Percentiles rank a stretch among this genome's conserved stretches.
These are phyloP conservation scores for Dactylellina parvicollis DNA, from an alignment of 2,329 filamentous ascomycete species.

Conservation along the genomic window DNA sequence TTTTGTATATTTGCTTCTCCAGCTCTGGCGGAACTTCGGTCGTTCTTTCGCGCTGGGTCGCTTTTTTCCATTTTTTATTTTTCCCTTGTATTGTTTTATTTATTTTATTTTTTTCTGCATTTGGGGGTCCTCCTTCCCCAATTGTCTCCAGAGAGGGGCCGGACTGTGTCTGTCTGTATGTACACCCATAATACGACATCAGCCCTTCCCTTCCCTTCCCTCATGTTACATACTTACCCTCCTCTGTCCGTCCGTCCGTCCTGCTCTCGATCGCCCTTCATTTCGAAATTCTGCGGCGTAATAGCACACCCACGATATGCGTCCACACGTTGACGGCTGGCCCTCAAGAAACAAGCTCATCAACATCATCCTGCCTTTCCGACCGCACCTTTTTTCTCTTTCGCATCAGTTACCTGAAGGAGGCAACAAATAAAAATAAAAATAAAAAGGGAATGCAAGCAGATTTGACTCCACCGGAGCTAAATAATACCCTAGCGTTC, in stretches of 20 bases:
- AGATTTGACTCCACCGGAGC: conserved; percentile 15
- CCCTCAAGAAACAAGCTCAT: conserved; percentile 15
- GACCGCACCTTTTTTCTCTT: background rate
- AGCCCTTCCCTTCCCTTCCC: background rate
- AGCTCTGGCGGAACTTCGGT: conserved; percentile 46
- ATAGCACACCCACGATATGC: background rate
- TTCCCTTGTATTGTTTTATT: no score
- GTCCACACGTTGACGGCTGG: conserved; percentile 32
- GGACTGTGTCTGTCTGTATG: background rate
- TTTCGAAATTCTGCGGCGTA: conserved; percentile 1
- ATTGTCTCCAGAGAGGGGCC: conserved; percentile 38
- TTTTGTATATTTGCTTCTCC: conserved; percentile 25
- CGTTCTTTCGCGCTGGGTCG: conserved; percentile 46
- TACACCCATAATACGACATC: background rate
- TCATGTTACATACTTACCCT: background rate
- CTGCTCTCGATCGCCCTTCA: background rate
- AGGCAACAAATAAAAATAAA: background rate
- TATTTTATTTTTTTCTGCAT: background rate
- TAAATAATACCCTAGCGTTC: background rate
- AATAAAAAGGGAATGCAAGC: background rate
- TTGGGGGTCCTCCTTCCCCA: conserved; percentile 44
- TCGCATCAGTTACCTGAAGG: conserved; percentile 20
- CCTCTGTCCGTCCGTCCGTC: background rate
- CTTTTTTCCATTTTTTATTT: conserved; percentile 1
- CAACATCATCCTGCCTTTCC: background rate